These are phyloP conservation scores for Suillus sp. DNA, from an alignment of 768 basidiomycete species.

Conservation along the genomic window DNA sequence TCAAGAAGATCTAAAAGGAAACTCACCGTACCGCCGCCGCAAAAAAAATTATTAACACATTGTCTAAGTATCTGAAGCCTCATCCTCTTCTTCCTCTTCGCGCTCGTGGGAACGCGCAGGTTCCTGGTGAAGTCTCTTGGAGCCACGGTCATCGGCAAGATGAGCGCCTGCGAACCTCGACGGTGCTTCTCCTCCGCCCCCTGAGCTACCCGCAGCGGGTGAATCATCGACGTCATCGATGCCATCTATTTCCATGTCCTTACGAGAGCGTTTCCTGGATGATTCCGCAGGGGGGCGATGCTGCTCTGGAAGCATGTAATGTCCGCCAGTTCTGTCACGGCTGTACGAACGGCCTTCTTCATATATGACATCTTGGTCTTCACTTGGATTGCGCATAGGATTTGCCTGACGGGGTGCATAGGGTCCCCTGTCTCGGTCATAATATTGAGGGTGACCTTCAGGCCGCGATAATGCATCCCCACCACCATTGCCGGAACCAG, in stretches of 20 bases:
- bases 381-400: constrained; percentile 39
- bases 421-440: constrained; percentile 50
- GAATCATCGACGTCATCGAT: constrained; percentile 46
- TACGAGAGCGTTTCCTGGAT: constrained; percentile 57
- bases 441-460: constrained; percentile 52
- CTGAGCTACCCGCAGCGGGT: constrained; percentile 32
- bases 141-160: constrained; percentile 52
- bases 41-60: not conserved
- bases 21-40: constrained; percentile 11
- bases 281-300: constrained; percentile 44
- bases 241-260: constrained; percentile 66
- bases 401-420: constrained; percentile 56
- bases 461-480: constrained; percentile 53
- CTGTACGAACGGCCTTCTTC: constrained; percentile 50
- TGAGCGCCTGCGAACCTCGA: constrained; percentile 39
- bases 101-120: constrained; percentile 29
- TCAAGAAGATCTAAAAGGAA: constrained; percentile 39
- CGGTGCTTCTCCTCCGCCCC: constrained; percentile 30
- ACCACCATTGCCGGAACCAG: constrained; percentile 37
- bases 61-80: constrained; percentile 35
- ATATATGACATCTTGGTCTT: constrained; percentile 54
- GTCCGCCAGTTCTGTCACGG: constrained; percentile 40
- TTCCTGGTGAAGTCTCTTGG: constrained; percentile 63
- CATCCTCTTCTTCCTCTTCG: constrained; percentile 36
- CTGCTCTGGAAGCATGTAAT: constrained; percentile 38